Conservation (phyloP, 2,329 filamentous ascomycete genomes). For the Sporothrix globosa region DNA sequence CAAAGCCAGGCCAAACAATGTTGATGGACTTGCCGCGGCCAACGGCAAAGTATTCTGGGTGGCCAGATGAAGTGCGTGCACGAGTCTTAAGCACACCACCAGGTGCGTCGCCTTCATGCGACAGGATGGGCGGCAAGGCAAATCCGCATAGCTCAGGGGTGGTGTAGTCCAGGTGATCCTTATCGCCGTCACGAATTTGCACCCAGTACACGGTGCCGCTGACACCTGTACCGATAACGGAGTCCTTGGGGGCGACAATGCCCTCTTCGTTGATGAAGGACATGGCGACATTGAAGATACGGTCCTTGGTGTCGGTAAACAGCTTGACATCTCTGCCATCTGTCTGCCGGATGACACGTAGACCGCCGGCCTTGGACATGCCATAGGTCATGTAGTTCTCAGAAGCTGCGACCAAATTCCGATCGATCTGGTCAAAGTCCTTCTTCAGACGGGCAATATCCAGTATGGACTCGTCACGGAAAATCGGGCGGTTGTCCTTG, state of each 20-base stretch:
- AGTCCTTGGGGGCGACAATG: constrained; percentile 66
- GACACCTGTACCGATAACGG: constrained; percentile 88
- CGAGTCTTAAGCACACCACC: constrained; percentile 94
- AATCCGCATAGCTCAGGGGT: constrained; percentile 85
- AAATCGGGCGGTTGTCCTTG: constrained; percentile 60
- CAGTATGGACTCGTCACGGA: constrained; percentile 81
- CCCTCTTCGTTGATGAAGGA: constrained; percentile 67
- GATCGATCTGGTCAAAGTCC: constrained; percentile 95
- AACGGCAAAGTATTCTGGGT: constrained; percentile 93
- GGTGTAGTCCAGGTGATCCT: constrained; percentile 77
- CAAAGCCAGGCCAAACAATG: constrained; percentile 72
- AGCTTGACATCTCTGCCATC: constrained; percentile 90
- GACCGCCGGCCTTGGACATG: constrained; percentile 87
- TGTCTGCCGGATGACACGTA: constrained; percentile 91
- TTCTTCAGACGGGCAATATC: constrained; percentile 95
- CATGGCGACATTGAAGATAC: constrained; percentile 90
- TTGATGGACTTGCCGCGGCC: constrained; percentile 95
- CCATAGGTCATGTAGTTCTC: constrained; percentile 92
- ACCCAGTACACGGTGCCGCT: constrained; percentile 98
- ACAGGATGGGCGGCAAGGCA: constrained; percentile 81
- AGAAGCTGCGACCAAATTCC: constrained; percentile 86
- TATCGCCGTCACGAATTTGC: constrained; percentile 73
- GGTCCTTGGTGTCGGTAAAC: constrained; percentile 87
- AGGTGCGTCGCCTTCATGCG: constrained; percentile 86
- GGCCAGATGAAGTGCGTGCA: constrained; percentile 83